phyloP scores from a whole-genome alignment of 257 asterid genomes.

The Nicotiana knightiana region DNA sequence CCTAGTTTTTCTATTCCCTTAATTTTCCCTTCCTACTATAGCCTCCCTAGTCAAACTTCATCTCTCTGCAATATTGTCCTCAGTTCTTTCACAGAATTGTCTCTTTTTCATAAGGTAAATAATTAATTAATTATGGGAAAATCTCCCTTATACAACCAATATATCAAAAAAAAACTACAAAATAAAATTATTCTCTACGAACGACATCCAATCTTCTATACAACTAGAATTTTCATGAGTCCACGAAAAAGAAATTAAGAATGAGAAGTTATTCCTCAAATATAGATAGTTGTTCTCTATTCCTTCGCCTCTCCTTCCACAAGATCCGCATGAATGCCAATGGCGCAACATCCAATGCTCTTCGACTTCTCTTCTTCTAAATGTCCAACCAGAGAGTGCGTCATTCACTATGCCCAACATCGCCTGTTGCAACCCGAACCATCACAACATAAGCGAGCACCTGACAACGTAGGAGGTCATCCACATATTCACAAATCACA shows the following conservation, averaged over 20 bases:
- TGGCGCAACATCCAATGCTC: neutral
- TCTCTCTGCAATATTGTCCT: slow-evolving; percentile 3
- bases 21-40: neutral
- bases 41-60: slow-evolving; percentile 1
- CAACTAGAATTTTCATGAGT: no score
- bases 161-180: neutral
- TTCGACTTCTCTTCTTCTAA: neutral
- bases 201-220: neutral
- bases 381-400: neutral
- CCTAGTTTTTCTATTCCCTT: neutral
- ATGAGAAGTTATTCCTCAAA: no score
- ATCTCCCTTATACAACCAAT: neutral
- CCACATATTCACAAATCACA: neutral
- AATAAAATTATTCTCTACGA: neutral
- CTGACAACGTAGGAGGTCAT: neutral
- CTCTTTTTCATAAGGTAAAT: neutral
- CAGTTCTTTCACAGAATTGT: neutral
- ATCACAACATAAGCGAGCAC: neutral
- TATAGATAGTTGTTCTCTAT: neutral
- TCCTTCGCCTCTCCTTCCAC: neutral
- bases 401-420: neutral
- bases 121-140: neutral
- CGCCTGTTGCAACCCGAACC: neutral
- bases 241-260: no score
- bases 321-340: neutral